Percentiles rank a stretch among this genome's conserved stretches.
Conservation (phyloP, 306 rosid species). For the Pyrus bretschneideri region DNA sequence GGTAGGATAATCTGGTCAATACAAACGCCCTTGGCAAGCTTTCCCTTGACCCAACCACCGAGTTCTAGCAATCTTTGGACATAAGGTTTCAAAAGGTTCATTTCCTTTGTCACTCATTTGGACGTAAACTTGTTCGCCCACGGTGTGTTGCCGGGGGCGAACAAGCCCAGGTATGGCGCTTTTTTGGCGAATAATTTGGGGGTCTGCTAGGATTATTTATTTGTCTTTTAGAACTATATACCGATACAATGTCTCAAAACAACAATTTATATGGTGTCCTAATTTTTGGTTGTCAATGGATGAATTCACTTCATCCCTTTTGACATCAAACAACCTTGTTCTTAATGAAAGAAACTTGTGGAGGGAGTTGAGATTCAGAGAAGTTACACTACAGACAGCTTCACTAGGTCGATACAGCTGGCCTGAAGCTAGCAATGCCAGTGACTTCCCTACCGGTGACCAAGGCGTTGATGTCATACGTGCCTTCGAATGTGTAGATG, state of each 20-base stretch:
- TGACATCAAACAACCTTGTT: neutral
- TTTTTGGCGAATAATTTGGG: too few species aligned
- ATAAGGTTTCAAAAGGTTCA: neutral
- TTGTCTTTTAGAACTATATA: neutral
- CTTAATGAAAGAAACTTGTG: neutral
- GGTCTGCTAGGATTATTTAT: neutral
- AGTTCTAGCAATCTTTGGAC: neutral
- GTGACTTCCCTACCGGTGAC: constrained; percentile 77
- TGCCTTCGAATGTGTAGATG: constrained; percentile 79
- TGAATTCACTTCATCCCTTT: neutral
- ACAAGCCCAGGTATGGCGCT: neutral
- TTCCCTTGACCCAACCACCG: neutral
- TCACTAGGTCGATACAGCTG: constrained; percentile 31
- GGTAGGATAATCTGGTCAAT: neutral
- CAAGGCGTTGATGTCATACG: constrained; percentile 72
- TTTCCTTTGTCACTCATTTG: neutral
- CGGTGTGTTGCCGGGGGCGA: neutral
- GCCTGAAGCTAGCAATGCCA: constrained; percentile 76
- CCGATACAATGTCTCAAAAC: neutral
- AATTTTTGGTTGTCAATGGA: neutral
- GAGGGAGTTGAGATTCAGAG: neutral
- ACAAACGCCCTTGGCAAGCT: neutral
- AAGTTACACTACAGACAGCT: constrained; percentile 52
- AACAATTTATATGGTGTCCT: neutral
- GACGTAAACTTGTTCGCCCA: neutral